Evolutionary conservation across 2,329 filamentous ascomycete species (phyloP), one percentile per base, ranked within the genome.

Genomic region (Phaeosphaeriaceae sp.): DNA sequence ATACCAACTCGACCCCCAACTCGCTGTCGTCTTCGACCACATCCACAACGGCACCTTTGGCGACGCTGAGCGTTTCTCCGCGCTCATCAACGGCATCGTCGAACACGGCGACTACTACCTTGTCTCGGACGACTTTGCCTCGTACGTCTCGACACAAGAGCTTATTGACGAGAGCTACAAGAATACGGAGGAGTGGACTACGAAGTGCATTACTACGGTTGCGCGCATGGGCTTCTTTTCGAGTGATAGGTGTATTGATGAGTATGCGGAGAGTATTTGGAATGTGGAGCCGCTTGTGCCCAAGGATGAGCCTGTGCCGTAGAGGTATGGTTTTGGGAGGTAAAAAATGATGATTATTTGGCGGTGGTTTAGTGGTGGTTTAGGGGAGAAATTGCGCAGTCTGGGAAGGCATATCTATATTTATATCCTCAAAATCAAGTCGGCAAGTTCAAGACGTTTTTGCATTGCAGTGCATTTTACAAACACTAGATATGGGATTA

Each of bases 51-150:
- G 88, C 60, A 88, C 79, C 3, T 99, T 99, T 68, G 94, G 94
- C 48, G 86, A 92, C 48, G 80, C 87, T 1, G 77, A 83, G 42
- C 83, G 89, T 66, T 99, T 97, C 75, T 81, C 83, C n/a, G 89
- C 90, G 23, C 82, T 99, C 57, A 83, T 96, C 59, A 85, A 88
- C 57, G 89, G 90, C 8, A 92, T 99, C 58, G 86, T 88, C 56
- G 89, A 96, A 52, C 94, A 97, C 60, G 92, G 94, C 32, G 94
- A 99, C 74, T 97, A 95, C 80, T 99, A 99, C 75, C 85, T 99
- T 23, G 92, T 97, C 39, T 96, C 91, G 32, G 94, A 99, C 69
- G 94, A 99, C 75, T 99, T 99, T 83, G 86, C 90, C 76, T 93
- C 88, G 70, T 99, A 99, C 78, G 80, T 96, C 64, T 86, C 93